These are phyloP conservation scores for Ogataea methanolica DNA, from an alignment of 805 yeast genomes.

Conservation along the genomic window DNA sequence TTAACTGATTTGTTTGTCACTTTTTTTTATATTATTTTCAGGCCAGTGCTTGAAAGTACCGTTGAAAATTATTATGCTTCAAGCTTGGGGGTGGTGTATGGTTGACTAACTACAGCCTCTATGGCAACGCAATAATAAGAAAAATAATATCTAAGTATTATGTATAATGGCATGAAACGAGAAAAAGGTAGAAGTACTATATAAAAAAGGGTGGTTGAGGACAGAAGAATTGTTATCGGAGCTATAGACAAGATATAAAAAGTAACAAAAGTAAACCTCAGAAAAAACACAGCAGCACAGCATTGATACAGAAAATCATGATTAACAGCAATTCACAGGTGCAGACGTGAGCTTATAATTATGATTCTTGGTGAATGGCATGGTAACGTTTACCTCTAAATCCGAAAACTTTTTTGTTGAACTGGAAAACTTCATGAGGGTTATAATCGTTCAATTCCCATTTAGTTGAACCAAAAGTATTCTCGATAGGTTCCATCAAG, in stretches of 20 bases:
- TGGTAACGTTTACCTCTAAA: slow-evolving; percentile 97
- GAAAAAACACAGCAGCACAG: neutral
- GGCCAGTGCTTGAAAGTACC: neutral
- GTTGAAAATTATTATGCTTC: neutral
- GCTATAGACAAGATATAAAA: too few relatives aligned
- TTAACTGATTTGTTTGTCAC: neutral
- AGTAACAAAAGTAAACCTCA: neutral
- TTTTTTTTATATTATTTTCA: neutral
- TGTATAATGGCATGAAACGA: too few relatives aligned
- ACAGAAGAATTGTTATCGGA: too few relatives aligned
- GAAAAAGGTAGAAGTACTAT: too few relatives aligned
- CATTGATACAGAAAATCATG: neutral
- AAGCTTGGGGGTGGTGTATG: neutral
- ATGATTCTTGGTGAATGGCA: slow-evolving; percentile 44
- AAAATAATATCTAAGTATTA: too few relatives aligned
- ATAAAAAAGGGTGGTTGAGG: too few relatives aligned
- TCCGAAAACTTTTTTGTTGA: slow-evolving; percentile 85
- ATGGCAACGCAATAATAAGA: too few relatives aligned
- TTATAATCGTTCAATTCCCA: slow-evolving; percentile 91
- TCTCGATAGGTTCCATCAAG: slow-evolving; percentile 67
- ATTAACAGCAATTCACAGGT: too few relatives aligned
- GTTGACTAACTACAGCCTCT: too few relatives aligned
- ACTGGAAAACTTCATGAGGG: slow-evolving; percentile 92
- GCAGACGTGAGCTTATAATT: neutral
- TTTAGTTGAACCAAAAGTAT: slow-evolving; percentile 79